Evolutionary conservation across 1,284 basidiomycete species (phyloP).

Genomic region (Pseudozyma pruni): DNA sequence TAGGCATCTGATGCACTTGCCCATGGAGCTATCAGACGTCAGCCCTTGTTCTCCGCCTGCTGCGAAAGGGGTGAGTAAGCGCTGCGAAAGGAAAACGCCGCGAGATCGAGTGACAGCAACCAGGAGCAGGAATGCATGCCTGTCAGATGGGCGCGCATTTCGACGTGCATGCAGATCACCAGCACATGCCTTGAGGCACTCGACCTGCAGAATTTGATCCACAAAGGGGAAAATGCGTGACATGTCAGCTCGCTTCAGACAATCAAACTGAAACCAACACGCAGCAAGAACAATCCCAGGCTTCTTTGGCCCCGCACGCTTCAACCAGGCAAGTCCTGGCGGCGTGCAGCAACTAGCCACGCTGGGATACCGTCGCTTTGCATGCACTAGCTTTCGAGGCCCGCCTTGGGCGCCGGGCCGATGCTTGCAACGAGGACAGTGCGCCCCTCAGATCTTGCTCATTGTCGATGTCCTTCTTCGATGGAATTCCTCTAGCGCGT

Average conservation of each 20-base stretch:
- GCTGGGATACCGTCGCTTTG: slow-evolving; percentile 1
- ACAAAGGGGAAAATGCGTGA: slow-evolving; percentile 8
- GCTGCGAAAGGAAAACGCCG: not conserved
- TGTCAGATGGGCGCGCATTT: slow-evolving; percentile 10
- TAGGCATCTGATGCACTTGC: too few relatives aligned
- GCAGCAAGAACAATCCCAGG: not conserved
- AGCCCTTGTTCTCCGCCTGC: too few relatives aligned
- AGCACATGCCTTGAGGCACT: too few relatives aligned
- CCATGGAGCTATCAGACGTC: too few relatives aligned
- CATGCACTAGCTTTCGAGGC: slow-evolving; percentile 3
- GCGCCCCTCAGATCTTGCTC: slow-evolving; percentile 4
- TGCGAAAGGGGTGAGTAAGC: too few relatives aligned
- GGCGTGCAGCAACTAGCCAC: not conserved
- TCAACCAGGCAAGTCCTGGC: too few relatives aligned
- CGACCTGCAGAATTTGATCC: too few relatives aligned
- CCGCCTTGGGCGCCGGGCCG: too few relatives aligned
- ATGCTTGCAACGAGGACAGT: not conserved
- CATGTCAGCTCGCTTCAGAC: slow-evolving; percentile 21
- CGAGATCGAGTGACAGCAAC: slow-evolving; percentile 11
- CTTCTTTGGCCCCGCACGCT: too few relatives aligned
- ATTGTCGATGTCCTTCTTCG: not conserved
- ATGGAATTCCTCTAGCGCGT: not conserved
- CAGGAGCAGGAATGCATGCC: slow-evolving; percentile 10
- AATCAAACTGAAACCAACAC: slow-evolving; percentile 9
- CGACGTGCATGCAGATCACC: slow-evolving; percentile 21